Base-by-base conservation (phyloP, 228 moss, liverwort and hornwort species). In the Sphagnum fallax region DNA sequence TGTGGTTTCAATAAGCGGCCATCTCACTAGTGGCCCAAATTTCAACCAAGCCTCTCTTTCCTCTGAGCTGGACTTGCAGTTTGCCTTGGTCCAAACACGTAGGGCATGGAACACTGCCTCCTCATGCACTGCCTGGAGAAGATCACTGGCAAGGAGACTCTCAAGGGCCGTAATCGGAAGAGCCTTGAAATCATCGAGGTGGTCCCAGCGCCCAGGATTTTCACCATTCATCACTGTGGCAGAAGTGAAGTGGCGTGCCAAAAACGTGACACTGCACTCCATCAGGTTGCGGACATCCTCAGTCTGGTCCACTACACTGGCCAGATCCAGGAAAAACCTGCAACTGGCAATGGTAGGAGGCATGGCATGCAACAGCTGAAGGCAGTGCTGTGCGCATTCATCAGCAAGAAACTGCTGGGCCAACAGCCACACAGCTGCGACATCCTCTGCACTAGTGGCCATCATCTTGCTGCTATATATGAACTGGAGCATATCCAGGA, bases 141-240 rank as follows among this genome's bases (percentile, higher is more conserved):
- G 49, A 16, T 71, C 71, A 63, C 71, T 71, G 47, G 51, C 61
- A 10, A 71, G 61, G 14, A 71, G 71, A n/a, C 14, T 48, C 50
- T 71, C 71, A 60, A 71, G 71, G 49, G 71, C 62, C 9, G 60
- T 50, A 51, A 63, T 6, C 14, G 71, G 62, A 32, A 71, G 63
- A 48, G 14, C 61, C 50, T 62, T 51, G n/a, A 71, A 71, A 16
- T 71, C 71, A 50, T 71, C 71, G 6, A 62, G 9, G 61, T 71
- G 61, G 9, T 71, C 62, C 71, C 71, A 71, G 9, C 71, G 71
- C 48, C 71, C 71, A 60, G 71, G 71, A 50, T 71, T 71, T 53
- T 71, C 71, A 61, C 61, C 71, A 52, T 71, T 62, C 63, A 71
- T 62, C 5, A 71, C 71, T 5, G 71, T 71, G 48, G 51, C 51